Conservation (phyloP, 2,329 filamentous ascomycete genomes). For the Botrytis fragariae region DNA sequence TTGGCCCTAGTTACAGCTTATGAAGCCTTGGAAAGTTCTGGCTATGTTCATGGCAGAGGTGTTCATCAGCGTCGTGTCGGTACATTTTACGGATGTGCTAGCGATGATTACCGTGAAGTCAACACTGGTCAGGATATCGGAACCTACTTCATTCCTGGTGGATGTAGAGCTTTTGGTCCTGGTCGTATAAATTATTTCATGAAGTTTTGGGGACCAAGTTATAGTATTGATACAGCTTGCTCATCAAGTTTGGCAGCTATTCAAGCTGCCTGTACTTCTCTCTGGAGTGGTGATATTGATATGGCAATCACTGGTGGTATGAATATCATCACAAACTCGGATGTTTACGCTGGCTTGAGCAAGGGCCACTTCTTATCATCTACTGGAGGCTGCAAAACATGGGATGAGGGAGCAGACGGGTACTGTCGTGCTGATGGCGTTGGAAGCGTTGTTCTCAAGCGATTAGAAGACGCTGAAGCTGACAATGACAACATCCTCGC, state of each 20-base stretch:
- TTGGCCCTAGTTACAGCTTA: constrained; percentile 73
- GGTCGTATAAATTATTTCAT: constrained; percentile 42
- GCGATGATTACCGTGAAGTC: constrained; percentile 32
- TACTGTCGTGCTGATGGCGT: constrained; percentile 64
- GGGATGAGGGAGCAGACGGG: constrained; percentile 59
- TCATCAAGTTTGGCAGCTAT: constrained; percentile 54
- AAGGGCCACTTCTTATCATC: constrained; percentile 24
- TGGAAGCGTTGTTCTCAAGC: not conserved
- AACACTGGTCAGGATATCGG: constrained; percentile 32
- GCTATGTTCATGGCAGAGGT: constrained; percentile 53
- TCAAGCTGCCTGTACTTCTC: constrained; percentile 51
- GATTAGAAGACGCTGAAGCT: not conserved
- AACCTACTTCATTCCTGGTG: constrained; percentile 33
- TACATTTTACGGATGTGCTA: constrained; percentile 30
- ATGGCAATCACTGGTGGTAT: constrained; percentile 44
- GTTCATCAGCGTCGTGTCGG: constrained; percentile 31
- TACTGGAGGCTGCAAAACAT: constrained; percentile 43
- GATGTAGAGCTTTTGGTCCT: constrained; percentile 30
- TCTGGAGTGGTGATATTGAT: constrained; percentile 46
- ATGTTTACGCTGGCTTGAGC: constrained; percentile 39
- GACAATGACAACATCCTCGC: not conserved
- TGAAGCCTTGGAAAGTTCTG: constrained; percentile 76
- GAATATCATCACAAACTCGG: constrained; percentile 35
- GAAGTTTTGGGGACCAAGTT: constrained; percentile 47
- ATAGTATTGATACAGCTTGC: constrained; percentile 59